Evolutionary conservation across 176 grass and related monocot genomes (phyloP).

Genomic region (Chloris gayana): DNA sequence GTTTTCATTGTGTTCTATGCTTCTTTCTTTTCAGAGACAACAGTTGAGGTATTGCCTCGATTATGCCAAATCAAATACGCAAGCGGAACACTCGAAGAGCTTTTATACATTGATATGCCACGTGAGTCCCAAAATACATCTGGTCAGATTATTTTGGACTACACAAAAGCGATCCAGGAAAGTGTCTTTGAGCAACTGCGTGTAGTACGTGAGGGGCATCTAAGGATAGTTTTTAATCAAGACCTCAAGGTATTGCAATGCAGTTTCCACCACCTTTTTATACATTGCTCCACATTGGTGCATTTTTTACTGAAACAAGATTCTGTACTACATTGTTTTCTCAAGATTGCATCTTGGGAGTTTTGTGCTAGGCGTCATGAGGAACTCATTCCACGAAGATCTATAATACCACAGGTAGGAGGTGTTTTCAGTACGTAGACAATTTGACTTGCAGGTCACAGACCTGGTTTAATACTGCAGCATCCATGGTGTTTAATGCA

Average conservation of each 20-base stretch:
- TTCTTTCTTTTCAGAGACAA: constrained; percentile 72
- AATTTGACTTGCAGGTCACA: neutral
- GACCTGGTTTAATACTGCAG: constrained; percentile 18
- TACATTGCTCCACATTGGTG: constrained; percentile 9
- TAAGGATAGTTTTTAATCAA: constrained; percentile 97
- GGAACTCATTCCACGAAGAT: constrained; percentile 97
- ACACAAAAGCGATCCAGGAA: constrained; percentile 95
- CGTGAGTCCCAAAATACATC: constrained; percentile 82
- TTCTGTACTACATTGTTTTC: constrained; percentile 21
- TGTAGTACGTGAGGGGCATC: constrained; percentile 93
- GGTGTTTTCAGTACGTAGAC: neutral
- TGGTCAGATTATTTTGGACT: constrained; percentile 96
- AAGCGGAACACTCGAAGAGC: constrained; percentile 92
- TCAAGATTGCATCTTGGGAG: constrained; percentile 96
- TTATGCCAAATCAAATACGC: constrained; percentile 99
- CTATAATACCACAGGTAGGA: constrained; percentile 91
- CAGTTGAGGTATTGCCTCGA: constrained; percentile 90
- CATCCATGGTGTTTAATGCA: constrained; percentile 46
- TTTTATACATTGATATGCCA: constrained; percentile 97
- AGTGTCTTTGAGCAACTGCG: constrained; percentile 98
- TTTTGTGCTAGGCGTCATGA: constrained; percentile 96
- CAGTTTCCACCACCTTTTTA: neutral
- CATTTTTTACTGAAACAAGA: constrained; percentile 21
- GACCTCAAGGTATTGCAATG: constrained; percentile 81
- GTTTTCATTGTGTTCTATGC: constrained; percentile 21